These are phyloP conservation scores for Curvularia sp. DNA, from an alignment of 2,329 filamentous ascomycete genomes.

Conservation along the genomic window DNA sequence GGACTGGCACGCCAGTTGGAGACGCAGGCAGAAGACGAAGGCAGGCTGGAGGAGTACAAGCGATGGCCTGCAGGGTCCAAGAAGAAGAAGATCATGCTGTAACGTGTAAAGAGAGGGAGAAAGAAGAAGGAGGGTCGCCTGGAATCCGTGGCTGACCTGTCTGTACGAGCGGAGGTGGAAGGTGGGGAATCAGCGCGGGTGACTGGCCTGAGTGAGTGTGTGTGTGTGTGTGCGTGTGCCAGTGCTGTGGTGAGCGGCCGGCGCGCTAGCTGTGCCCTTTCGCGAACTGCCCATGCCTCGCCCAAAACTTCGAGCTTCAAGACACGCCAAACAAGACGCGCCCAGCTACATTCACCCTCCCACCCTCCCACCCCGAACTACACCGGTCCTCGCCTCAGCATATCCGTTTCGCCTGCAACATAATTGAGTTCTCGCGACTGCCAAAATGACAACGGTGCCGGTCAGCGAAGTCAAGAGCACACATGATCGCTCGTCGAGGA, in stretches of 20 bases:
- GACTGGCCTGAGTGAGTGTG: slow-evolving; percentile 11
- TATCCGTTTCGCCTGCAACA: background rate
- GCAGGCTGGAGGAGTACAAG: background rate
- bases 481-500: slow-evolving; percentile 82
- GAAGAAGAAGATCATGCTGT: background rate
- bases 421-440: slow-evolving; percentile 22
- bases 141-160: slow-evolving; percentile 8
- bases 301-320: slow-evolving; percentile 27
- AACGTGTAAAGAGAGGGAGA: background rate
- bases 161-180: slow-evolving; percentile 22
- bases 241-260: slow-evolving; percentile 10
- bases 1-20: slow-evolving; percentile 9
- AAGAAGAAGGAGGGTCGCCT: background rate
- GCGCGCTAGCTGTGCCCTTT: slow-evolving; percentile 24
- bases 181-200: slow-evolving; percentile 21
- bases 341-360: slow-evolving; percentile 13
- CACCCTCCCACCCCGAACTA: slow-evolving; percentile 1
- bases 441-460: slow-evolving; percentile 49
- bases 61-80: background rate
- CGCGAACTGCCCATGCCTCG: slow-evolving; percentile 19
- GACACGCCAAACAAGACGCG: slow-evolving; percentile 24
- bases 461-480: slow-evolving; percentile 89
- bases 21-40: background rate
- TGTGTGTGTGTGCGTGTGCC: slow-evolving; percentile 1
- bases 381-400: background rate